A percentile compares a stretch with the other conserved stretches of the same genome.
Evolutionary conservation across 768 basidiomycete species (phyloP).

Genomic region (Suillus subalutaceus): DNA sequence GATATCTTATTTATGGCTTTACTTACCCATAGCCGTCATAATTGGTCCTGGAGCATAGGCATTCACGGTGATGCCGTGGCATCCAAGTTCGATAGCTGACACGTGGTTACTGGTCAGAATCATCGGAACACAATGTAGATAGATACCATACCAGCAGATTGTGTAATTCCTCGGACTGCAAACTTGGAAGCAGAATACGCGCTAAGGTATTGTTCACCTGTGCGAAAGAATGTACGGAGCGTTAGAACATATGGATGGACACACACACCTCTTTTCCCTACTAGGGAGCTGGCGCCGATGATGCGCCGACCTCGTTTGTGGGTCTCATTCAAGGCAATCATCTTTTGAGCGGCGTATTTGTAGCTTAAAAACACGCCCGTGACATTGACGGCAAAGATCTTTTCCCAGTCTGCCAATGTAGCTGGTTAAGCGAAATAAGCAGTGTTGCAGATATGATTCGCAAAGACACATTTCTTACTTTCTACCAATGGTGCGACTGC

Average conservation of each 20-base stretch:
- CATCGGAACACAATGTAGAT: not conserved
- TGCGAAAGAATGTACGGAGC: not conserved
- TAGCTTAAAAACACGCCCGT: slow-evolving; percentile 37
- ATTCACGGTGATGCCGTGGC: slow-evolving; percentile 30
- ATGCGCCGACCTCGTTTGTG: slow-evolving; percentile 38
- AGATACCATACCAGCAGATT: slow-evolving; percentile 18
- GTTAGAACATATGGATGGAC: not conserved
- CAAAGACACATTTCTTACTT: slow-evolving; percentile 13
- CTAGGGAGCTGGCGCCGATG: slow-evolving; percentile 36
- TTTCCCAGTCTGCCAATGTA: slow-evolving; percentile 33
- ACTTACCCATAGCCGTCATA: slow-evolving; percentile 28
- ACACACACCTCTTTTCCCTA: slow-evolving; percentile 21
- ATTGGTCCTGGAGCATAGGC: slow-evolving; percentile 35
- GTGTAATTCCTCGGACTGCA: slow-evolving; percentile 32
- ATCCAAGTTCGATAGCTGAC: slow-evolving; percentile 30
- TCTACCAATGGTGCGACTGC: slow-evolving; percentile 6
- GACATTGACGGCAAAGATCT: slow-evolving; percentile 35
- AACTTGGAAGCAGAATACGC: slow-evolving; percentile 37
- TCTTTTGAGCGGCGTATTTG: slow-evolving; percentile 41
- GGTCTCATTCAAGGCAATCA: slow-evolving; percentile 36
- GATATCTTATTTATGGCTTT: not conserved
- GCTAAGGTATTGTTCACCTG: not conserved
- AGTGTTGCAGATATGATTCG: no score
- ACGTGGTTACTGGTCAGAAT: not conserved
- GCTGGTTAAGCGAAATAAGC: slow-evolving; percentile 18